phyloP scores from a whole-genome alignment of 495 filamentous ascomycete species.

The Jackrogersella multiformis region DNA sequence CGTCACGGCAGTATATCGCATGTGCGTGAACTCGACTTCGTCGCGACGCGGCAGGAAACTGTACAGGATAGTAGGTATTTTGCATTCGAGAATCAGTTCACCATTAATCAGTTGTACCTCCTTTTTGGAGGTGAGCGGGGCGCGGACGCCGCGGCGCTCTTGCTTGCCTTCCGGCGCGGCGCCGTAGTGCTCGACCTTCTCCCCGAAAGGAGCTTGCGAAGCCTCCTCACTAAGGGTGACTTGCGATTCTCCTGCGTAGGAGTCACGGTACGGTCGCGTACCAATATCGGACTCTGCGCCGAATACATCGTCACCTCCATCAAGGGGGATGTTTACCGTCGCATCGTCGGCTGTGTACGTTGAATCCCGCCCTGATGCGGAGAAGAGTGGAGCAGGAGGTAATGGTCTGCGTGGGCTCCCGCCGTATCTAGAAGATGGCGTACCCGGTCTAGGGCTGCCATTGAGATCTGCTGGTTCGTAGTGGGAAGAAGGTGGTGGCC shows the following conservation, averaged over 20 bases:
- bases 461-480: constrained; percentile 92
- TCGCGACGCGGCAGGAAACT: constrained; percentile 91
- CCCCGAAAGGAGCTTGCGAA: constrained; percentile 60
- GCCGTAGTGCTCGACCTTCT: constrained; percentile 78
- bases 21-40: constrained; percentile 97
- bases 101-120: constrained; percentile 97
- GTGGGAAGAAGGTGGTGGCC: constrained; percentile 73
- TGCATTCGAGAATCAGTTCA: constrained; percentile 97
- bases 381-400: constrained; percentile 90
- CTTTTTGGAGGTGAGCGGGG: constrained; percentile 89
- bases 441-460: constrained; percentile 88
- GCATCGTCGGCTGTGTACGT: constrained; percentile 59
- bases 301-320: constrained; percentile 77
- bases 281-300: constrained; percentile 63
- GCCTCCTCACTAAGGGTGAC: constrained; percentile 53
- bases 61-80: constrained; percentile 97
- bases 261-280: constrained; percentile 54
- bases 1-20: constrained; percentile 99
- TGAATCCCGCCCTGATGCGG: constrained; percentile 53
- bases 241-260: constrained; percentile 73
- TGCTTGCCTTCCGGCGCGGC: constrained; percentile 87
- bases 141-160: constrained; percentile 80
- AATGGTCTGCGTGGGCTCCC: constrained; percentile 86
- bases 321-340: constrained; percentile 68
- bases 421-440: constrained; percentile 85